Evolutionary conservation across 2,329 filamentous ascomycete genomes (phyloP), one percentile per base, ranked within the genome.

Genomic region (Trichophyton schoenleinii): DNA sequence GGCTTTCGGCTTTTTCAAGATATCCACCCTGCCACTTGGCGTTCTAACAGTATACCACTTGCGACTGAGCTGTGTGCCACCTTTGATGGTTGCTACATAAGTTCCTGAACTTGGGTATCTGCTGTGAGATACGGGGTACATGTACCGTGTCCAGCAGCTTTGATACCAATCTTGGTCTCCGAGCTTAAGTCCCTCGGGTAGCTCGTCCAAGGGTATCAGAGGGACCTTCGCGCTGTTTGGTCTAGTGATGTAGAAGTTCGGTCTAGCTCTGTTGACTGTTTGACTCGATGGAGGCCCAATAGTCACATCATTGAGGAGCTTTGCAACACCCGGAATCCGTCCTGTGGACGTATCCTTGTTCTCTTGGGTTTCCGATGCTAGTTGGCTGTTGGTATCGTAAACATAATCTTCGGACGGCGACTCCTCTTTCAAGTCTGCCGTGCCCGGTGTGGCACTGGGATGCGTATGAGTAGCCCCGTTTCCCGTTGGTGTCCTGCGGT

Each of bases 131-230:
- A 65, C 70, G 1, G 67, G 67, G 11, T 64, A 61, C 67, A 73
- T 68, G 2, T 61, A 61, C 22, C 61, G 52, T 52, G 64, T 63
- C 52, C 68, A 61, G 11, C 59, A 52, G 1, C 57, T 38, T 31
- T 66, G 63, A n/a, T 64, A 64, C 55, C 66, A 67, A 15, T 68
- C 62, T 61, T 65, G 67, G 58, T 67, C 62, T 22, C 68, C 67
- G n/a, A 75, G 34, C 15, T 69, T 66, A 7, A 74, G 55, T 69
- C 72, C 73, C 0, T 63, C 52, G 2, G 76, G 76, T 2, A 79
- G 66, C 66, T 79, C 76, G 60, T 78, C 77, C 6, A 75, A 59
- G 0, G 77, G 70, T 22, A 79, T 71, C 28, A 79, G 66, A 6
- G 77, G 76, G 9, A 74, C 69, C 13, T 71, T 62, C 5, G 64